Conservation (phyloP, 345 rosid species). For the Lumnitzera littorea region DNA sequence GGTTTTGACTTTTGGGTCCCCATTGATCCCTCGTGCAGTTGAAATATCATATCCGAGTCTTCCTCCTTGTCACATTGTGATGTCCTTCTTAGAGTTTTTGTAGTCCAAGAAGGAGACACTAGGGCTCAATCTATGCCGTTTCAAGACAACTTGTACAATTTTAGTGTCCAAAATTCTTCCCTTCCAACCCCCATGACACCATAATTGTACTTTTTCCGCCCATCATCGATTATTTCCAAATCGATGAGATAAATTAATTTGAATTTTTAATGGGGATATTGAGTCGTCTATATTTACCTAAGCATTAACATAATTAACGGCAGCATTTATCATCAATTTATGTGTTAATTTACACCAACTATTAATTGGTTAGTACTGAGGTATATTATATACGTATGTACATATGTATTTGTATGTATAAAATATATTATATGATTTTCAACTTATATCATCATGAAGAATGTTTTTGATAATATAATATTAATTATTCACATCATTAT, state of each 20-base stretch:
- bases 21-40: slow-evolving; percentile 6
- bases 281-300: no score
- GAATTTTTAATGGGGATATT: no score
- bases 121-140: neutral
- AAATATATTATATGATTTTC: no score
- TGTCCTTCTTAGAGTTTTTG: slow-evolving; percentile 8
- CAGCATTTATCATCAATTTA: no score
- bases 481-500: no score
- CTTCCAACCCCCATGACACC: neutral
- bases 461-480: neutral
- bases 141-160: slow-evolving; percentile 8
- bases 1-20: slow-evolving; percentile 4
- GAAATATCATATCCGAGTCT: neutral
- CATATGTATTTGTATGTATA: no score
- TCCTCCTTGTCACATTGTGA: neutral
- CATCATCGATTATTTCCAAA: neutral
- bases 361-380: no score
- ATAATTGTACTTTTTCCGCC: neutral
- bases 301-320: no score
- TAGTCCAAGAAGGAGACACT: slow-evolving; percentile 12
- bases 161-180: slow-evolving; percentile 3
- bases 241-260: neutral
- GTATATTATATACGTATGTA: no score
- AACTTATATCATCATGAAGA: neutral
- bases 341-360: no score